A percentile compares a stretch with the other conserved stretches of the same genome.
phyloP scores from a whole-genome alignment of 2,329 filamentous ascomycete genomes.

The Ophiocordyceps camponoti-leonardi region DNA sequence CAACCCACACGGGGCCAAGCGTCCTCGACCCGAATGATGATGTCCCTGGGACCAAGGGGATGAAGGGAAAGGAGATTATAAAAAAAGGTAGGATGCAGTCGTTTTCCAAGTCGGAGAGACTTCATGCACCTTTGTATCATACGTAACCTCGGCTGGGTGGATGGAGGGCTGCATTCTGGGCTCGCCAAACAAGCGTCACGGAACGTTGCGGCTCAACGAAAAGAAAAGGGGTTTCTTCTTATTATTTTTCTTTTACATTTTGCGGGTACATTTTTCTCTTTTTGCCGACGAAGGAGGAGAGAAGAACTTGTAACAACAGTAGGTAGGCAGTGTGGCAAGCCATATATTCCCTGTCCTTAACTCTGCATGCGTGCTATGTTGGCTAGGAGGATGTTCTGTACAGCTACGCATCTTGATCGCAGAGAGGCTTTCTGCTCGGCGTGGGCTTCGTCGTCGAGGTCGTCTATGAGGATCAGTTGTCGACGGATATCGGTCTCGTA shows the following conservation, averaged over 20 bases:
- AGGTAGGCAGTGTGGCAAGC: too few relatives aligned
- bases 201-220: not conserved
- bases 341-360: not conserved
- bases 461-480: slow-evolving; percentile 12
- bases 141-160: not conserved
- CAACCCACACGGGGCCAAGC: slow-evolving; percentile 69
- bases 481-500: slow-evolving; percentile 16
- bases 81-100: not conserved
- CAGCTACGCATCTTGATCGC: slow-evolving; percentile 10
- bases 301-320: too few relatives aligned
- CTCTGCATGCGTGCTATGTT: slow-evolving; percentile 1
- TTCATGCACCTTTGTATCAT: not conserved
- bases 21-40: slow-evolving; percentile 50
- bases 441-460: slow-evolving; percentile 7
- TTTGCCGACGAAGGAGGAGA: too few relatives aligned
- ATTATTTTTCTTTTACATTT: not conserved
- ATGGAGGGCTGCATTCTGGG: not conserved
- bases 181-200: not conserved
- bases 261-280: not conserved
- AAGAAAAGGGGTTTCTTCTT: not conserved
- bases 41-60: not conserved
- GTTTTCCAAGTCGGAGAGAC: not conserved
- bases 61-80: not conserved
- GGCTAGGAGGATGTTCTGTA: slow-evolving; percentile 7
- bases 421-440: not conserved